These are phyloP conservation scores for Cyberlindnera euphorbiiphila DNA, from an alignment of 805 yeast genomes.

Conservation along the genomic window DNA sequence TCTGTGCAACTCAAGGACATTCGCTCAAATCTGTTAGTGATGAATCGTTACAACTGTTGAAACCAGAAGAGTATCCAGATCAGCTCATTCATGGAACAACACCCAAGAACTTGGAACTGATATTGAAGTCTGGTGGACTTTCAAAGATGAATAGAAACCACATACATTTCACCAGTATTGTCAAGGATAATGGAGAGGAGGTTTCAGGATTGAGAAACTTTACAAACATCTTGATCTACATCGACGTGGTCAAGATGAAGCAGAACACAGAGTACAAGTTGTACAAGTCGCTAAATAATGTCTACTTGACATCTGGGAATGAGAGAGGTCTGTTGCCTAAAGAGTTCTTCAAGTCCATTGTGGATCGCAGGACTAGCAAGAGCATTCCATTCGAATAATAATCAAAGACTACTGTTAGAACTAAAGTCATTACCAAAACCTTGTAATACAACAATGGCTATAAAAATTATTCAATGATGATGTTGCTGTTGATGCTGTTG, in stretches of 20 bases:
- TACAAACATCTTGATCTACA: constrained; percentile 52
- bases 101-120: constrained; percentile 40
- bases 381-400: neutral
- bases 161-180: constrained; percentile 74
- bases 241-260: constrained; percentile 51
- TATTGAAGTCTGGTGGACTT: constrained; percentile 53
- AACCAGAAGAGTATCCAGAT: constrained; percentile 42
- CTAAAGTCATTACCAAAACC: neutral
- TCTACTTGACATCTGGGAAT: constrained; percentile 64
- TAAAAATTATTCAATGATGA: neutral
- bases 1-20: constrained; percentile 97
- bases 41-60: constrained; percentile 38
- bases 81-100: constrained; percentile 81
- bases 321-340: constrained; percentile 46
- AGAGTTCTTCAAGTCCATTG: constrained; percentile 39
- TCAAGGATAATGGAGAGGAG: constrained; percentile 42
- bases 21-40: constrained; percentile 47
- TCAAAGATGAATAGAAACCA: constrained; percentile 74
- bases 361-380: constrained; percentile 27
- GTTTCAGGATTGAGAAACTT: constrained; percentile 72
- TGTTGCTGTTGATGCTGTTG: neutral
- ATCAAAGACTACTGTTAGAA: neutral
- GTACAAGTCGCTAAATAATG: constrained; percentile 68
- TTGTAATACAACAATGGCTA: neutral
- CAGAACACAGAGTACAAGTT: constrained; percentile 41